Evolutionary conservation across 2,329 filamentous ascomycete species (phyloP), one percentile per base, ranked within the genome.

Genomic region (Trichophyton rubrum): DNA sequence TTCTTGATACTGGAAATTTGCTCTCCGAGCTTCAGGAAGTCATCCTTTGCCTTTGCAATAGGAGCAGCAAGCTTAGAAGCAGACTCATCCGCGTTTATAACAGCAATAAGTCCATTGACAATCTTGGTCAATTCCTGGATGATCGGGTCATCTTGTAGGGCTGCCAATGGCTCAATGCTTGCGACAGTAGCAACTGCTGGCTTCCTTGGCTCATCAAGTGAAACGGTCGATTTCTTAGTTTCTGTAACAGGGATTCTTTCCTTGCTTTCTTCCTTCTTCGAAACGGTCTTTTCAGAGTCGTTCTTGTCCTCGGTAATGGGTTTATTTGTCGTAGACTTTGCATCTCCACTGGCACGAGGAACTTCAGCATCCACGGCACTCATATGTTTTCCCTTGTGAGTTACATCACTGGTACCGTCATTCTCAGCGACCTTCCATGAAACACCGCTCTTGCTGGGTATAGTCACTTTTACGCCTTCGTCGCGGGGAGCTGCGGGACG

Each of bases 91-190:
- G 88, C 88, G 73, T 96, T 96, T 72, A 96, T 86, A 55, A 95
- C 89, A 7, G 89, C 85, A 70, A 99, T 96, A 68, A 99, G 87
- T 73, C 95, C 90, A 76, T 99, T 99, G 68, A 99, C 82, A 77
- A 96, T 92, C 77, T 89, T 92, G 62, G 95, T 90, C 4, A 99
- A 80, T 69, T 97, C 90, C 74, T 96, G 90, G 22, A 97, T 88
- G 40, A 96, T 82, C 30, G 89, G 88, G 71, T 97, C 92, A 62
- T 85, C 84, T 59, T 88, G 89, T 68, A 90, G 83, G 59, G 83
- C 80, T 24, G 95, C 82, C 62, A 96, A 78, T 63, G 90, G 84
- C 70, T 96, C 89, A 66, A 97, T 89, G 15, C 84, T 83, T 63
- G 85, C 69, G 22, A 76, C 76, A 49, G 86, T 82, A 61, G 74